phyloP scores from a whole-genome alignment of 371 early-diverging fungal species.

The Apophysomyces trapeziformis region DNA sequence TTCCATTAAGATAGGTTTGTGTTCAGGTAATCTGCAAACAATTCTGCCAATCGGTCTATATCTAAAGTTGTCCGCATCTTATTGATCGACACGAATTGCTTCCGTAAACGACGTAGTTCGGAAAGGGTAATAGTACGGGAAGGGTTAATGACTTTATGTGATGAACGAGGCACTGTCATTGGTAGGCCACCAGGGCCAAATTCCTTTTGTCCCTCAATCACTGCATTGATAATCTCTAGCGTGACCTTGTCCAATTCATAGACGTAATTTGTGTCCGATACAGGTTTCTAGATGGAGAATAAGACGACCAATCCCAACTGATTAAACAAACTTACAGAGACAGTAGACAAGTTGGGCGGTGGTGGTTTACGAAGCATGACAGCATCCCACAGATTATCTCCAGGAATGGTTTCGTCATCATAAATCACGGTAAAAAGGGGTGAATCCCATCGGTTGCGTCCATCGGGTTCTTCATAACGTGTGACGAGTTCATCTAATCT shows the following conservation, averaged over 20 bases:
- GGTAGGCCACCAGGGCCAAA: slow-evolving; percentile 63
- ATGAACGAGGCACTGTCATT: slow-evolving; percentile 68
- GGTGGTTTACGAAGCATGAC: slow-evolving; percentile 76
- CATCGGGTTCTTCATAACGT: slow-evolving; percentile 95
- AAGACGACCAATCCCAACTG: background rate
- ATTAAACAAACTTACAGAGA: slow-evolving; percentile 53
- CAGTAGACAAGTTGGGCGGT: slow-evolving; percentile 86
- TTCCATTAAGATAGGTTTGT: slow-evolving; percentile 57
- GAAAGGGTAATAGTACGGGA: slow-evolving; percentile 75
- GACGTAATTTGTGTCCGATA: slow-evolving; percentile 88
- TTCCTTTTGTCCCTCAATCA: slow-evolving; percentile 79
- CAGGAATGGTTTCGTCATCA: slow-evolving; percentile 66
- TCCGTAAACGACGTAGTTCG: slow-evolving; percentile 80
- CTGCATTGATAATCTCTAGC: slow-evolving; percentile 76
- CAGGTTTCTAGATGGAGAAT: slow-evolving; percentile 66
- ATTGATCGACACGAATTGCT: slow-evolving; percentile 90
- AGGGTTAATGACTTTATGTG: slow-evolving; percentile 66
- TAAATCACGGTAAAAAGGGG: slow-evolving; percentile 89
- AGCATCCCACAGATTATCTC: slow-evolving; percentile 78
- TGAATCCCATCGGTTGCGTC: slow-evolving; percentile 91
- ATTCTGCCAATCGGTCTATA: slow-evolving; percentile 72
- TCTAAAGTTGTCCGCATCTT: slow-evolving; percentile 77
- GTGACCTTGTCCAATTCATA: slow-evolving; percentile 88
- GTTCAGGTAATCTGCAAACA: slow-evolving; percentile 91
- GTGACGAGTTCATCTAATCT: slow-evolving; percentile 85